Evolutionary conservation across 805 yeast species (phyloP), one percentile per base, ranked within the genome.

Genomic region (Cyberlindnera misumaiensis): DNA sequence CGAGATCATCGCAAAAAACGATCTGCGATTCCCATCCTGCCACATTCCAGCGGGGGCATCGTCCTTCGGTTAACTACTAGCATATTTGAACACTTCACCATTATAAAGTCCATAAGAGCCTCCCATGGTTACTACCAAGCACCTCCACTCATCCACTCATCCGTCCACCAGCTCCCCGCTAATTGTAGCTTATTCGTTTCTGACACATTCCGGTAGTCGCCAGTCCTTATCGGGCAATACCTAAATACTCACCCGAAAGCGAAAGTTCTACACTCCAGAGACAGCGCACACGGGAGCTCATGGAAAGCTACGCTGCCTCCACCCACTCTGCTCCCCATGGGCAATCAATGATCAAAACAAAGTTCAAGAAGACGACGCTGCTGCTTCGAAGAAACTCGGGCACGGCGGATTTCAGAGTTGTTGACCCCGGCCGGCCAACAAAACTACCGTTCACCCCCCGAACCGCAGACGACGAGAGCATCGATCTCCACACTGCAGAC

Each of bases 381-480:
- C 31, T 36, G 11, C 25, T 34, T 9, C 39, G 41, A 16, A 24
- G 41, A 9, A 36, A 41, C 18, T 38, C 41, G 11, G 41, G 30
- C 10, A 18, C 16, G 11, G 15, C 30, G 10, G 16, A 20, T 3
- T 34, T 34, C 31, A 34, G 25, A 20, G 15, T 22, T 11, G 35
- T 24, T 11, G 16, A 15, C 6, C 13, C 28, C 14, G 11, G 9
- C 11, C 24, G 24, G n/a, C 26, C 30, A 5, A 7, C 22, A 33
- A 6, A 13, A 34, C 25, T 22, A 6, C 32, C 16, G 11, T 5
- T 7, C 11, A 28, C 26, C 27, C 17, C 42, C 14, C 17, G 43
- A 20, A 40, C 43, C 8, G 20, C 28, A 14, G 44, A 37, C 5
- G 41, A 41, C 28, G 41, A 41, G 18, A 27, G 30, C 22, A 24